phyloP scores from a whole-genome alignment of 768 basidiomycete genomes.

The Kwoniella sp. region DNA sequence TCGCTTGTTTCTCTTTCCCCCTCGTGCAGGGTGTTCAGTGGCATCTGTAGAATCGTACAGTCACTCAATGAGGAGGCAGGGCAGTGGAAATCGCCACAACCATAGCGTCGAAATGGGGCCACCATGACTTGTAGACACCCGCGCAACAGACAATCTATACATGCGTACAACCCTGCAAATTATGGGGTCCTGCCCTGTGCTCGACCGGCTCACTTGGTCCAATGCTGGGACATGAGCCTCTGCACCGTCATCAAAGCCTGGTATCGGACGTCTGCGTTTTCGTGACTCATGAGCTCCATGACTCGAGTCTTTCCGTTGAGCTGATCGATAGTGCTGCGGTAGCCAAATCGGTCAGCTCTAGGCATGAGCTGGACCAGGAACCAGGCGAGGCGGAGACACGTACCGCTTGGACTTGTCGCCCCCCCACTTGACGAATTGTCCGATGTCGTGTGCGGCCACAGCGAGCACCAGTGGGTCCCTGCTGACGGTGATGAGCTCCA shows the following conservation, averaged over 20 bases:
- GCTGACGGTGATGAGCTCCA: conserved; percentile 66
- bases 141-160: too few relatives aligned
- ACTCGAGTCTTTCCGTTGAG: conserved; percentile 69
- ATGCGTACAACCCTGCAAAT: conserved; percentile 13
- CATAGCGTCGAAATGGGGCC: too few relatives aligned
- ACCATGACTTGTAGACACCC: too few relatives aligned
- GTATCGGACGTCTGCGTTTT: conserved; percentile 84
- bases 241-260: conserved; percentile 86
- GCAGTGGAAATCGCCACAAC: too few relatives aligned
- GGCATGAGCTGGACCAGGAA: background rate
- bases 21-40: too few relatives aligned
- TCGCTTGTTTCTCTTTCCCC: too few relatives aligned
- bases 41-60: too few relatives aligned
- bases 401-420: conserved; percentile 85
- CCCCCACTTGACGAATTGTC: conserved; percentile 86
- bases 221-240: conserved; percentile 73
- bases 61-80: too few relatives aligned
- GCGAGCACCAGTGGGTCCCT: conserved; percentile 74
- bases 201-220: conserved; percentile 11
- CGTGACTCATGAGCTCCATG: conserved; percentile 80
- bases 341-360: conserved; percentile 2
- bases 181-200: background rate
- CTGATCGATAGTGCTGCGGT: conserved; percentile 66
- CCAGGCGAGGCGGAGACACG: background rate
- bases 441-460: conserved; percentile 87